phyloP scores from a whole-genome alignment of 345 rosid genomes.

The Sisymbrium altissimum region DNA sequence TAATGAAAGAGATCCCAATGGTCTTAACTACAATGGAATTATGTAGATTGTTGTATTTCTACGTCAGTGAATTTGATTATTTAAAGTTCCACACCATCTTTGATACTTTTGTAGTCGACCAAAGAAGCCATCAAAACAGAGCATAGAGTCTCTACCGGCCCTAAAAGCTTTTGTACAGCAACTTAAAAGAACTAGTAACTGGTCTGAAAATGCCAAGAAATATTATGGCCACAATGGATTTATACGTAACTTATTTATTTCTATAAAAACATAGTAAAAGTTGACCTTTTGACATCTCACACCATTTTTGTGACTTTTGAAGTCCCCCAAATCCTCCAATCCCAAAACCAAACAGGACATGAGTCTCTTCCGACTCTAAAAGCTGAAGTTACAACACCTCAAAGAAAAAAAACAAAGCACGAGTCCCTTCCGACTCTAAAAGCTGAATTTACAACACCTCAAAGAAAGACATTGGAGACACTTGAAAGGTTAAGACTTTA shows the following conservation, averaged over 20 bases:
- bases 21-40: not conserved
- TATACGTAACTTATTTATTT: not conserved
- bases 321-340: not conserved
- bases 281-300: not conserved
- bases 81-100: not conserved
- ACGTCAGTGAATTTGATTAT: not conserved
- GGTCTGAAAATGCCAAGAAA: not conserved
- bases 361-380: not conserved
- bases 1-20: not conserved
- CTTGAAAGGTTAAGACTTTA: not conserved
- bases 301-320: not conserved
- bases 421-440: not conserved
- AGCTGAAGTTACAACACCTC: not conserved
- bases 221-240: not conserved
- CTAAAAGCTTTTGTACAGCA: no score
- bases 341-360: not conserved
- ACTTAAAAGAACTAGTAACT: no score
- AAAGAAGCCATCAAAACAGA: not conserved
- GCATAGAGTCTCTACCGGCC: no score
- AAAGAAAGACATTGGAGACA: not conserved
- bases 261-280: not conserved
- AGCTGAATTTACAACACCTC: not conserved
- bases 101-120: not conserved
- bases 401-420: no score
- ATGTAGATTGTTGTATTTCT: not conserved